Conservation (phyloP, 306 rosid genomes). For the Prunus mume region DNA sequence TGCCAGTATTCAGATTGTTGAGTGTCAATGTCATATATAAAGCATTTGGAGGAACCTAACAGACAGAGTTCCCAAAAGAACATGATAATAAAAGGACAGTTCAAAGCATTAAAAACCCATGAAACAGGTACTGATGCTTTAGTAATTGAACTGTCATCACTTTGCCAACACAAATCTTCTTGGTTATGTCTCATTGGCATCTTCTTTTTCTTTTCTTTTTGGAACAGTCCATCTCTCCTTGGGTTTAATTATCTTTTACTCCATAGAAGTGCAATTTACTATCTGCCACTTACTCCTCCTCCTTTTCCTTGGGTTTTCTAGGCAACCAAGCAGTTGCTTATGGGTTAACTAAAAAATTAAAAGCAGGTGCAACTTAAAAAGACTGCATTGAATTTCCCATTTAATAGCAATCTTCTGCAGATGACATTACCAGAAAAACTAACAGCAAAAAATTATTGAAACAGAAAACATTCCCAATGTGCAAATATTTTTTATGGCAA, state of each 20-base stretch:
- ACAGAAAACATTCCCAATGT: background rate
- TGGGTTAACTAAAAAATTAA: background rate
- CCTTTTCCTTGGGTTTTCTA: background rate
- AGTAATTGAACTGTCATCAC: conserved; percentile 25
- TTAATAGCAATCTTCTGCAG: background rate
- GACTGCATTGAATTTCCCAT: background rate
- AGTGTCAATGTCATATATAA: background rate
- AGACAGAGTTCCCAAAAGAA: background rate
- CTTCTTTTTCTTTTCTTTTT: background rate
- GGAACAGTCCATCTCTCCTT: conserved; percentile 2
- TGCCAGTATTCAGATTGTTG: background rate
- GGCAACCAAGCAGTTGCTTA: background rate
- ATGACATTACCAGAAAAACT: background rate
- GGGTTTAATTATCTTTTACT: background rate
- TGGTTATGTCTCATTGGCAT: background rate
- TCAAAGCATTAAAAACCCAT: conserved; percentile 18
- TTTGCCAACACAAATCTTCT: conserved; percentile 22
- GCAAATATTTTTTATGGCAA: background rate
- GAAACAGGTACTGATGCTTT: conserved; percentile 9
- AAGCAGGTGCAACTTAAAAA: background rate
- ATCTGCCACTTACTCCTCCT: background rate
- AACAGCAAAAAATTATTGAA: background rate
- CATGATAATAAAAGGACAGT: conserved; percentile 25
- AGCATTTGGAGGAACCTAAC: conserved; percentile 10
- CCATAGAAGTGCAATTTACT: background rate